Percentiles rank a stretch among this genome's conserved stretches.
These are phyloP conservation scores for Claviceps sp. DNA, from an alignment of 2,329 filamentous ascomycete species.

Conservation along the genomic window DNA sequence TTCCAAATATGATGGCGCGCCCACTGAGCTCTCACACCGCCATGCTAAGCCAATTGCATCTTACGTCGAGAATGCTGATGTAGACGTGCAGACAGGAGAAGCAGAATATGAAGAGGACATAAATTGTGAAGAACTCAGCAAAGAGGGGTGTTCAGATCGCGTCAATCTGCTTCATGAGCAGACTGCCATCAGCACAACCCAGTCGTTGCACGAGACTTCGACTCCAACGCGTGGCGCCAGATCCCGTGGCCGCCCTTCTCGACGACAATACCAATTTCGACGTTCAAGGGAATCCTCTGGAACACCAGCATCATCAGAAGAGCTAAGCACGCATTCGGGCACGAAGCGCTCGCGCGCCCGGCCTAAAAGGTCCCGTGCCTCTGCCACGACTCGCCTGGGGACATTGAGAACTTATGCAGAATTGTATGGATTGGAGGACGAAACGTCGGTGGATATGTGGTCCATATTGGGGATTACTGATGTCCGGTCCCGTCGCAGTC, in stretches of 20 bases:
- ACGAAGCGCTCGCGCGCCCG: conserved; percentile 15
- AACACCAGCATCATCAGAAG: neutral
- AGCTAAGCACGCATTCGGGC: neutral
- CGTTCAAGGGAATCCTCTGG: neutral
- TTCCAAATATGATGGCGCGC: neutral
- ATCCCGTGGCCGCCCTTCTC: conserved; percentile 20
- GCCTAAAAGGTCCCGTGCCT: conserved; percentile 11
- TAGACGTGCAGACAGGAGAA: conserved; percentile 16
- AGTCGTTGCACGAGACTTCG: neutral
- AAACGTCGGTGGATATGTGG: neutral
- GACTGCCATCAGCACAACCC: neutral
- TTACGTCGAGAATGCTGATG: conserved; percentile 35
- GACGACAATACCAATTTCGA: conserved; percentile 10
- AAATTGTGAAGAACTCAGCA: neutral
- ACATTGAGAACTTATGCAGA: neutral
- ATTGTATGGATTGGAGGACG: neutral
- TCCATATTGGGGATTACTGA: neutral
- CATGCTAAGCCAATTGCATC: conserved; percentile 39
- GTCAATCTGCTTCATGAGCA: neutral
- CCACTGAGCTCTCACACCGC: conserved; percentile 34
- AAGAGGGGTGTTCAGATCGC: conserved; percentile 6
- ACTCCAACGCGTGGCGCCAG: conserved; percentile 5
- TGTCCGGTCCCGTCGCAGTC: neutral
- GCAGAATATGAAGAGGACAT: conserved; percentile 1
- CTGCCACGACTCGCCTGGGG: neutral